Evolutionary conservation across 1,284 basidiomycete species (phyloP).

Genomic region (Stereum hirsutum): DNA sequence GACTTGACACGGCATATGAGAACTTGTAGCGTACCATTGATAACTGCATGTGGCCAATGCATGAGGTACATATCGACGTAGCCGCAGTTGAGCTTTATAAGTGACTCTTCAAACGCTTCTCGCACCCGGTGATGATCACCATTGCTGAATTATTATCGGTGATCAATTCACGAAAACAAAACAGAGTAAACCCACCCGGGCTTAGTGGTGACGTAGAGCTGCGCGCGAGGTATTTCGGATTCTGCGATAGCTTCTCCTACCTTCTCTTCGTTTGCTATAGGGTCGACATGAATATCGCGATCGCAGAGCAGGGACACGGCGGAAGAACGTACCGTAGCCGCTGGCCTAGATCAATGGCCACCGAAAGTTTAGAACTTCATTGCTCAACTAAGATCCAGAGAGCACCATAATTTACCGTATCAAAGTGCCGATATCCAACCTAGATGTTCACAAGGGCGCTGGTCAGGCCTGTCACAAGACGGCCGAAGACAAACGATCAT

Average conservation of each 20-base stretch:
- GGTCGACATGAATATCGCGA: too few species aligned
- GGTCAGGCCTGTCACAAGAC: too few species aligned
- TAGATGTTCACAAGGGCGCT: conserved; percentile 8
- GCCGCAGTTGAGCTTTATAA: conserved; percentile 45
- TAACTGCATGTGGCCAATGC: conserved; percentile 38
- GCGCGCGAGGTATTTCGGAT: conserved; percentile 33
- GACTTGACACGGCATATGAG: neutral
- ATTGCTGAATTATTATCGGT: too few species aligned
- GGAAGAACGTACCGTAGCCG: too few species aligned
- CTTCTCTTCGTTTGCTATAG: conserved; percentile 35
- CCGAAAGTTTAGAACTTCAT: too few species aligned
- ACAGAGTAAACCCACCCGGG: conserved; percentile 26
- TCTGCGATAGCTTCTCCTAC: conserved; percentile 41
- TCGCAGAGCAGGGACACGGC: too few species aligned
- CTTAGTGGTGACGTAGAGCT: conserved; percentile 45
- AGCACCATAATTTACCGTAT: conserved; percentile 24
- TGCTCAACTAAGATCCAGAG: too few species aligned
- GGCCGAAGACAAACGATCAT: too few species aligned
- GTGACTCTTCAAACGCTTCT: conserved; percentile 43
- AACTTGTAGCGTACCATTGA: conserved; percentile 11
- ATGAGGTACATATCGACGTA: conserved; percentile 71
- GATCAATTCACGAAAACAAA: too few species aligned
- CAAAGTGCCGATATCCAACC: conserved; percentile 31
- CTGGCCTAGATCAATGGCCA: too few species aligned
- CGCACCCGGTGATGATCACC: conserved; percentile 34